Evolutionary conservation across 1,139 yeast genomes (phyloP).

Genomic region (Candida neerlandica): DNA sequence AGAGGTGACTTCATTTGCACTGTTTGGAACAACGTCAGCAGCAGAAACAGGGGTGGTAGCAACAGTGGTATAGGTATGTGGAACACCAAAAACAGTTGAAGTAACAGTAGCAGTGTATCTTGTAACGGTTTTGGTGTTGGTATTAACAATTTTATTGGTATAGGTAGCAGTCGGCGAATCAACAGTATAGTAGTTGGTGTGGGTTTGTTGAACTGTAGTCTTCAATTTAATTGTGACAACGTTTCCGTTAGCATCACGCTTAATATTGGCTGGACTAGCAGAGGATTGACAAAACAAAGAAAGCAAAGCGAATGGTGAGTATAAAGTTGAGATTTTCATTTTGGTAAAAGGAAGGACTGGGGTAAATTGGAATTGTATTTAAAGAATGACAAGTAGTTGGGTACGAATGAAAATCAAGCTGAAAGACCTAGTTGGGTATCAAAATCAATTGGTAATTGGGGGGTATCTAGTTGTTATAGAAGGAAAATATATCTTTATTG

Average conservation of each 20-base stretch:
- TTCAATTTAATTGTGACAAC: constrained; percentile 39
- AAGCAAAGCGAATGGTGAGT: constrained; percentile 19
- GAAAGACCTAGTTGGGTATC: neutral
- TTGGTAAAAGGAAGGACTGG: constrained; percentile 22
- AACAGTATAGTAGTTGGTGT: constrained; percentile 38
- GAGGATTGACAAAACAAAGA: constrained; percentile 24
- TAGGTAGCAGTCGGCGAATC: constrained; percentile 33
- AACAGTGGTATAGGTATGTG: constrained; percentile 42
- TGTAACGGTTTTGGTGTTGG: constrained; percentile 43
- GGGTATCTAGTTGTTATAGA: neutral
- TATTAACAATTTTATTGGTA: constrained; percentile 32
- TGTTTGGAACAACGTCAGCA: constrained; percentile 15
- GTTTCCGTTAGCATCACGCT: constrained; percentile 20
- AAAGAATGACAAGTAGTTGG: constrained; percentile 6
- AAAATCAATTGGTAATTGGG: neutral
- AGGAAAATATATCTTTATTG: neutral
- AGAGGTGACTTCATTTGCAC: constrained; percentile 14
- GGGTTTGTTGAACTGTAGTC: constrained; percentile 37
- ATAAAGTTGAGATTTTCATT: constrained; percentile 38
- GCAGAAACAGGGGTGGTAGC: constrained; percentile 33
- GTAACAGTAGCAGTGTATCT: constrained; percentile 51
- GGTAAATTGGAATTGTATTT: constrained; percentile 15
- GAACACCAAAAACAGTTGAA: constrained; percentile 43
- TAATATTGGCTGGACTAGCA: constrained; percentile 31
- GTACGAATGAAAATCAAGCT: neutral